Evolutionary conservation across 768 basidiomycete species (phyloP).

Genomic region (Daedalea quercina): DNA sequence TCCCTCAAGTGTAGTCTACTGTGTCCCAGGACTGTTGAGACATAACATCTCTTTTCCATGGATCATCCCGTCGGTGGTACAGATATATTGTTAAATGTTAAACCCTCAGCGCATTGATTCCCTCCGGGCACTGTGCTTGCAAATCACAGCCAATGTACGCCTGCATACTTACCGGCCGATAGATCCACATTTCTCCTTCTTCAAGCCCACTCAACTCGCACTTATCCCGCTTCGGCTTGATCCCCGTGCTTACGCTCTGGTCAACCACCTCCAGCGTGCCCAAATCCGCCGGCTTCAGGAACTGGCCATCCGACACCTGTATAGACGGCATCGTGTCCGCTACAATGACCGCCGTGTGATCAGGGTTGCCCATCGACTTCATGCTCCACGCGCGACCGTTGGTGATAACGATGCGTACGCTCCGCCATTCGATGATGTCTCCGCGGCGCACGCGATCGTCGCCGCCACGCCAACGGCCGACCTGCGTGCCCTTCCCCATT

Average conservation of each 20-base stretch:
- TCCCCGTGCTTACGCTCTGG: constrained; percentile 39
- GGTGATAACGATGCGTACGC: constrained; percentile 28
- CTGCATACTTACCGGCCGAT: constrained; percentile 42
- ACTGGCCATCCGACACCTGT: constrained; percentile 26
- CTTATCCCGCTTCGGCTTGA: constrained; percentile 30
- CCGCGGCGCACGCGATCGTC: constrained; percentile 46
- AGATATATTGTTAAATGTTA: neutral
- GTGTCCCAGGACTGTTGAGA: no score
- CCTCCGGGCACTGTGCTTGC: constrained; percentile 15
- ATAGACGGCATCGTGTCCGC: constrained; percentile 28
- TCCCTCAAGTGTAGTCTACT: no score
- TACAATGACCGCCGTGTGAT: constrained; percentile 49
- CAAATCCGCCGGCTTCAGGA: constrained; percentile 33
- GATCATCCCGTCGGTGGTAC: no score
- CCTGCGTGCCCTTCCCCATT: constrained; percentile 20
- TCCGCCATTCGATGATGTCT: constrained; percentile 50
- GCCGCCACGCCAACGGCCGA: constrained; percentile 43
- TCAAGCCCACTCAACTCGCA: constrained; percentile 40
- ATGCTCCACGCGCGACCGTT: constrained; percentile 14
- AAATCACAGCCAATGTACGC: constrained; percentile 23
- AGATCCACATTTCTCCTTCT: constrained; percentile 52
- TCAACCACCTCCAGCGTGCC: constrained; percentile 44
- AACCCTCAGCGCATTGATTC: constrained; percentile 6
- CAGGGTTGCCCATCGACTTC: constrained; percentile 40
- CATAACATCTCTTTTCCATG: no score